Conservation (phyloP, 495 filamentous ascomycete genomes). For the Lichenothelia convexa region DNA sequence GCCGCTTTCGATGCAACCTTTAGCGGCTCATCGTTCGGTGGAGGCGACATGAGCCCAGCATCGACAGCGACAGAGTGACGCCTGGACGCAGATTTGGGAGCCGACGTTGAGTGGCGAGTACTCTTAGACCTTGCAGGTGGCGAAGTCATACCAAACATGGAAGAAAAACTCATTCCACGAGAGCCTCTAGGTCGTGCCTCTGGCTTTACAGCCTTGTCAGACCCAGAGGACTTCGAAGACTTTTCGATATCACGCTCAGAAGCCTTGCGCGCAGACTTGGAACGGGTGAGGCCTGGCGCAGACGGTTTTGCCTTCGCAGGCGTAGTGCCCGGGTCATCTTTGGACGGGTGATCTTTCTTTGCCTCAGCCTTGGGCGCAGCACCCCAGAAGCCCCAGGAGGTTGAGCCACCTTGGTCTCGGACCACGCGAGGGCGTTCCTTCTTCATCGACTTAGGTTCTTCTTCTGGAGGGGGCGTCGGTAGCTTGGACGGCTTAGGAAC, state of each 20-base stretch:
- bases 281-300: slow-evolving; percentile 23
- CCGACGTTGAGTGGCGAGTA: slow-evolving; percentile 21
- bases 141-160: slow-evolving; percentile 32
- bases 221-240: slow-evolving; percentile 34
- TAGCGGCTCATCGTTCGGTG: slow-evolving; percentile 27
- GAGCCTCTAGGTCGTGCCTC: slow-evolving; percentile 17
- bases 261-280: slow-evolving; percentile 34
- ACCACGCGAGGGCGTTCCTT: slow-evolving; percentile 42
- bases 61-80: slow-evolving; percentile 33
- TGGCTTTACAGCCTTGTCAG: slow-evolving; percentile 32
- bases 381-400: slow-evolving; percentile 46
- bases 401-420: slow-evolving; percentile 24
- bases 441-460: slow-evolving; percentile 29
- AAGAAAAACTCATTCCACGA: slow-evolving; percentile 31
- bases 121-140: slow-evolving; percentile 27
- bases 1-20: slow-evolving; percentile 38
- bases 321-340: slow-evolving; percentile 4
- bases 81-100: slow-evolving; percentile 13
- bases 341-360: slow-evolving; percentile 25
- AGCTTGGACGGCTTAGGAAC: slow-evolving; percentile 12
- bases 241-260: slow-evolving; percentile 31
- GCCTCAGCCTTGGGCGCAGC: slow-evolving; percentile 23
- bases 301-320: slow-evolving; percentile 17
- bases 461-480: slow-evolving; percentile 37
- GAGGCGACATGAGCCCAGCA: slow-evolving; percentile 33